A percentile compares a stretch with the other conserved stretches of the same genome.
Evolutionary conservation across 768 basidiomycete species (phyloP).

Genomic region (Hygrocybe punicea): DNA sequence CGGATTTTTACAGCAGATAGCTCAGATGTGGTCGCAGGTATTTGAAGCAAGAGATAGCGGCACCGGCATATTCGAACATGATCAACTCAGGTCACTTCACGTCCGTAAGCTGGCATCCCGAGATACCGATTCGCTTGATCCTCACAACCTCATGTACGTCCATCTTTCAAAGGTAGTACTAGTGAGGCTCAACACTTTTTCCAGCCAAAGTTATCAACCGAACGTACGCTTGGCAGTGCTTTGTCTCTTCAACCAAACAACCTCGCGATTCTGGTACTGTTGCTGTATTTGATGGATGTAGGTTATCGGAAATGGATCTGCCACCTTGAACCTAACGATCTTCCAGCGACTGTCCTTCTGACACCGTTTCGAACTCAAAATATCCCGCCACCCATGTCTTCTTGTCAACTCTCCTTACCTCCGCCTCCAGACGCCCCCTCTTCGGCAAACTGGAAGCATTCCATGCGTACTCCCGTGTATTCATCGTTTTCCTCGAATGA

Average conservation of each 20-base stretch:
- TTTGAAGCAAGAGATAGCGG: slow-evolving; percentile 82
- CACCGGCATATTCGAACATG: slow-evolving; percentile 34
- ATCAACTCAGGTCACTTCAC: slow-evolving; percentile 56
- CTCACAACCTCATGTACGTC: slow-evolving; percentile 64
- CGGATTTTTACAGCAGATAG: not conserved
- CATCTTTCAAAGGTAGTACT: not conserved
- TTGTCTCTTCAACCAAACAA: slow-evolving; percentile 50
- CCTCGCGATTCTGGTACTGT: slow-evolving; percentile 82
- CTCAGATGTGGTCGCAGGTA: slow-evolving; percentile 52
- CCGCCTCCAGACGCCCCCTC: slow-evolving; percentile 17
- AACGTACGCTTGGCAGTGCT: slow-evolving; percentile 78
- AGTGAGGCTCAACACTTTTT: not conserved
- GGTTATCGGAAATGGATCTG: slow-evolving; percentile 24
- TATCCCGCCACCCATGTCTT: slow-evolving; percentile 97
- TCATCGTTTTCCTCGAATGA: slow-evolving; percentile 59
- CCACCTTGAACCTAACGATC: not conserved
- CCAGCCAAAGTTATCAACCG: slow-evolving; percentile 56
- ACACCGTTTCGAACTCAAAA: slow-evolving; percentile 94
- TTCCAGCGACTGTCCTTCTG: slow-evolving; percentile 65
- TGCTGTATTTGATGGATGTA: slow-evolving; percentile 86
- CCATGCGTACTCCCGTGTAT: slow-evolving; percentile 55
- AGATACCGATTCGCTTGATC: slow-evolving; percentile 61
- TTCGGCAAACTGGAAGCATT: slow-evolving; percentile 13
- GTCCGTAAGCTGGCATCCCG: slow-evolving; percentile 84
- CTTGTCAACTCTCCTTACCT: slow-evolving; percentile 43